Evolutionary conservation across 179 eudicot genomes (phyloP).

Genomic region (Vitellaria paradoxa): DNA sequence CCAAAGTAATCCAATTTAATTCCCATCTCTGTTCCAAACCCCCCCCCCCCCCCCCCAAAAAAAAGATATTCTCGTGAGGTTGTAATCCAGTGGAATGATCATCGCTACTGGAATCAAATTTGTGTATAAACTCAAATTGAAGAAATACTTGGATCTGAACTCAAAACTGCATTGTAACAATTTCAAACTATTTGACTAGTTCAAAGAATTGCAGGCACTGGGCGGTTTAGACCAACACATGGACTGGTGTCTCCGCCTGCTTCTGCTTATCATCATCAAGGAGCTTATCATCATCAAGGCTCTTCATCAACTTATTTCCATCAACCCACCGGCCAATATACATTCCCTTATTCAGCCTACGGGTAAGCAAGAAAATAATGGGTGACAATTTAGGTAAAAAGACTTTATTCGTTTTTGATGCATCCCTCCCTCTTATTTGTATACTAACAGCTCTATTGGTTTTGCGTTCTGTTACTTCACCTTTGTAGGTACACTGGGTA

Average conservation of each 20-base stretch:
- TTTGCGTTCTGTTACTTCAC: background rate
- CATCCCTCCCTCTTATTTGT: background rate
- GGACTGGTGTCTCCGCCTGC: slow-evolving; percentile 37
- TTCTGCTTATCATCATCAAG: slow-evolving; percentile 28
- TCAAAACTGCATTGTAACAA: background rate
- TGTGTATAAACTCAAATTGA: too few species aligned
- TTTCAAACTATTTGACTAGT: background rate
- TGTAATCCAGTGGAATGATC: background rate
- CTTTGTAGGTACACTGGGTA: slow-evolving; percentile 48
- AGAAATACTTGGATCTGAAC: background rate
- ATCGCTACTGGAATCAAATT: background rate
- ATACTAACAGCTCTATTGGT: background rate
- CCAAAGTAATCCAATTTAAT: background rate
- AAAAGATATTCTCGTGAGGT: background rate
- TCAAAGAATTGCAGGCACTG: slow-evolving; percentile 24
- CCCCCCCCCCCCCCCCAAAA: too few species aligned
- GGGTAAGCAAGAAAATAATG: slow-evolving; percentile 29
- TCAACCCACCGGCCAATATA: slow-evolving; percentile 42
- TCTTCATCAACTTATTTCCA: slow-evolving; percentile 41
- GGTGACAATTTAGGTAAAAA: too few species aligned
- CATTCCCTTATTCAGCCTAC: slow-evolving; percentile 53
- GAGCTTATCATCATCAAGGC: slow-evolving; percentile 29
- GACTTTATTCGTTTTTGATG: background rate
- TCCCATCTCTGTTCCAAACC: background rate
- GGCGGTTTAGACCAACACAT: slow-evolving; percentile 38